These are phyloP conservation scores for Smittium culicis DNA, from an alignment of 371 early-diverging fungal species.

Conservation along the genomic window DNA sequence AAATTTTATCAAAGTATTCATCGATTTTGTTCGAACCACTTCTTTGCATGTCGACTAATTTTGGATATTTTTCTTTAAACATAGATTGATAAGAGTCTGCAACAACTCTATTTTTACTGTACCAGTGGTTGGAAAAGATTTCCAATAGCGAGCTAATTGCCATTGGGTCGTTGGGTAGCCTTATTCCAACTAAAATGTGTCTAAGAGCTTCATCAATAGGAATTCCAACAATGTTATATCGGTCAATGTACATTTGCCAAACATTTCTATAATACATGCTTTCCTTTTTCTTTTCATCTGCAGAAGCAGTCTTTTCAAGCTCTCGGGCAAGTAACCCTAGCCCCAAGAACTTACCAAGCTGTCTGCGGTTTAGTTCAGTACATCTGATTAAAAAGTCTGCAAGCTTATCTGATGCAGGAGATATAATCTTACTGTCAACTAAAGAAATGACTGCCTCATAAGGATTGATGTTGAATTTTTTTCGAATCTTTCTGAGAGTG, in stretches of 20 bases:
- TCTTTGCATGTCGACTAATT: not conserved
- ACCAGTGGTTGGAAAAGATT: constrained; percentile 65
- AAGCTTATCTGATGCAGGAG: constrained; percentile 51
- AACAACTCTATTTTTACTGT: constrained; percentile 30
- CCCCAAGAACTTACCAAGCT: constrained; percentile 57
- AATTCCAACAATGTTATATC: constrained; percentile 53
- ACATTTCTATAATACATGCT: constrained; percentile 34
- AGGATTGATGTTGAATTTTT: constrained; percentile 56
- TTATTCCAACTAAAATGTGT: constrained; percentile 51
- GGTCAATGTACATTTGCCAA: constrained; percentile 57
- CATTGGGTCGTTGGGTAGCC: constrained; percentile 58
- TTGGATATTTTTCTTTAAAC: not conserved
- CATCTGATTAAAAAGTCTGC: constrained; percentile 71
- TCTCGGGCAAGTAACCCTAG: constrained; percentile 31
- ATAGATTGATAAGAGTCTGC: not conserved
- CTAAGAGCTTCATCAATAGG: constrained; percentile 70
- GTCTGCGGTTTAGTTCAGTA: constrained; percentile 56
- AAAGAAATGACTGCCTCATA: constrained; percentile 51
- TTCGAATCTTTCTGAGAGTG: constrained; percentile 28
- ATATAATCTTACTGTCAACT: constrained; percentile 51
- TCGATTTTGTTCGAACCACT: not conserved
- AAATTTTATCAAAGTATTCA: constrained; percentile 1
- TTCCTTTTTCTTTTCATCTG: constrained; percentile 30
- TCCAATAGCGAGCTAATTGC: constrained; percentile 64
- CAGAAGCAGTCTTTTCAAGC: constrained; percentile 25